Evolutionary conservation across 805 yeast genomes (phyloP).

Genomic region (Myxozyma vanderwaltii): DNA sequence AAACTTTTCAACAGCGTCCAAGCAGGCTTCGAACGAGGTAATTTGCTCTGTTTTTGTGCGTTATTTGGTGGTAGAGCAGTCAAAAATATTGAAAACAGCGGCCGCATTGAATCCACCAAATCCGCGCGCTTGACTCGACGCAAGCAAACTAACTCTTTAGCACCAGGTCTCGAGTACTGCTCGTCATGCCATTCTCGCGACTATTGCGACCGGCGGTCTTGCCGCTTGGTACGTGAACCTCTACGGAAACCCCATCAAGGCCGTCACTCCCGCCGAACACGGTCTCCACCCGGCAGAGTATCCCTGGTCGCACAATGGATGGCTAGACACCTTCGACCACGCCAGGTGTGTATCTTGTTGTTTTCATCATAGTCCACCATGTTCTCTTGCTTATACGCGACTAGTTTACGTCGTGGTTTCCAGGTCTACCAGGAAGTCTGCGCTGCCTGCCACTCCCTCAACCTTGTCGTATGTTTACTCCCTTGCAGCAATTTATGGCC

Average conservation of each 20-base stretch:
- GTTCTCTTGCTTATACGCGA: not conserved
- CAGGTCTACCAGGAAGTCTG: conserved; percentile 98
- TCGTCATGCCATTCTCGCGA: conserved; percentile 43
- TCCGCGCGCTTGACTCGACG: too few relatives aligned
- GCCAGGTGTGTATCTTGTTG: conserved; percentile 31
- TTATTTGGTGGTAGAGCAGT: too few relatives aligned
- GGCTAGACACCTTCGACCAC: conserved; percentile 52
- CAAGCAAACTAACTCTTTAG: too few relatives aligned
- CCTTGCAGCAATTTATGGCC: not conserved
- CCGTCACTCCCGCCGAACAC: conserved; percentile 89
- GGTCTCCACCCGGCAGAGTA: conserved; percentile 94
- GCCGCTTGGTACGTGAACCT: conserved; percentile 82
- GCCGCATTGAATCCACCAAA: too few relatives aligned
- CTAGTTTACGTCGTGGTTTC: conserved; percentile 92
- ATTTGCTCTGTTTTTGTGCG: not conserved
- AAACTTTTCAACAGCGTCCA: conserved; percentile 13
- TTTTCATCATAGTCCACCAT: not conserved
- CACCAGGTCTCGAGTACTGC: conserved; percentile 23
- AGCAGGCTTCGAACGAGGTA: conserved; percentile 19
- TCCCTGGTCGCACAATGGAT: conserved; percentile 93
- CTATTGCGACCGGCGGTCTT: conserved; percentile 73
- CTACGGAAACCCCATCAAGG: conserved; percentile 78
- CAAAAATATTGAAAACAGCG: too few relatives aligned
- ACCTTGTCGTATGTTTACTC: conserved; percentile 59
- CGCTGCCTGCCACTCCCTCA: conserved; percentile 97